These are phyloP conservation scores for Xylaria nigripes DNA, from an alignment of 495 filamentous ascomycete species.

Conservation along the genomic window DNA sequence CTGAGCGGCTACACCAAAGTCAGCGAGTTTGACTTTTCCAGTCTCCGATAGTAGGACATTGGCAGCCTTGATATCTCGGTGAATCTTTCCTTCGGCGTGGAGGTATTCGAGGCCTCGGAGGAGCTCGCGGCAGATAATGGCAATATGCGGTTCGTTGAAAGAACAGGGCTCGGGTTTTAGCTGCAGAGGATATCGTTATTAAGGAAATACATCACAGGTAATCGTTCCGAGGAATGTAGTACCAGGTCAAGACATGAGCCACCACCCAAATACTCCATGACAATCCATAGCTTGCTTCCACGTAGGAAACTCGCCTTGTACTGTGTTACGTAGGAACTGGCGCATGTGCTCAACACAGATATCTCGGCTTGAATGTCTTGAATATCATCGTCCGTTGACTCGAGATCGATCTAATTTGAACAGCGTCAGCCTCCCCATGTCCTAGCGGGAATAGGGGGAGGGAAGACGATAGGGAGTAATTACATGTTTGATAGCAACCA, in stretches of 20 bases:
- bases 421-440: conserved; percentile 12
- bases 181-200: conserved; percentile 37
- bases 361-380: conserved; percentile 98
- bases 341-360: conserved; percentile 86
- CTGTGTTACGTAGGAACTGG: conserved; percentile 86
- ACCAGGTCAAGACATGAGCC: conserved; percentile 91
- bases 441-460: not conserved
- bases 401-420: conserved; percentile 76
- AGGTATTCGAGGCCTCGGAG: conserved; percentile 88
- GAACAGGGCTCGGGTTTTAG: conserved; percentile 90
- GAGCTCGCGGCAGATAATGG: conserved; percentile 88
- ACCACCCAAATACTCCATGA: conserved; percentile 95
- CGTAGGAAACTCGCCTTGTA: conserved; percentile 94
- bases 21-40: conserved; percentile 93
- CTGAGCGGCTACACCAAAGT: conserved; percentile 96
- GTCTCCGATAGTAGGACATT: conserved; percentile 79
- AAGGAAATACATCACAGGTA: conserved; percentile 6
- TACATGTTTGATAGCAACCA: conserved; percentile 89
- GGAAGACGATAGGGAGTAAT: conserved; percentile 20
- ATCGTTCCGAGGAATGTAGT: conserved; percentile 18
- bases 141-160: conserved; percentile 85
- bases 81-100: conserved; percentile 90
- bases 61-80: conserved; percentile 94
- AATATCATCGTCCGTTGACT: conserved; percentile 95
- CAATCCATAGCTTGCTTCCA: conserved; percentile 95